Evolutionary conservation across 345 rosid species (phyloP).

Genomic region (Erucastrum elatum): DNA sequence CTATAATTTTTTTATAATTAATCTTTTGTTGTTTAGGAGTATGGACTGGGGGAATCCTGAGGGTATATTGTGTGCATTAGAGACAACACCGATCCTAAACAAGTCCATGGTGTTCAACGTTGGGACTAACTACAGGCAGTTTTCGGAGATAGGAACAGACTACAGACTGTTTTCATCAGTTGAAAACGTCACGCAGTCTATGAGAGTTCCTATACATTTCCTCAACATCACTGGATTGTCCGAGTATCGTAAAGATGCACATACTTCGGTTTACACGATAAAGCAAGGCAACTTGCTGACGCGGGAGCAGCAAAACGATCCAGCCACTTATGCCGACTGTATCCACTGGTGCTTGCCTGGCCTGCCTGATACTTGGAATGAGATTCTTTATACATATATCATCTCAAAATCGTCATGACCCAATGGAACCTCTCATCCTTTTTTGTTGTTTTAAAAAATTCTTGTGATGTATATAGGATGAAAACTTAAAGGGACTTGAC

Average conservation of each 20-base stretch:
- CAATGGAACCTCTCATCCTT: not conserved
- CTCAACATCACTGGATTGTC: constrained; percentile 67
- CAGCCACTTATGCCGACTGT: constrained; percentile 71
- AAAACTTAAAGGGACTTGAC: not conserved
- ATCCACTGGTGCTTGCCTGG: constrained; percentile 95
- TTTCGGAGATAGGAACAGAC: constrained; percentile 61
- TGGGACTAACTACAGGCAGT: not conserved
- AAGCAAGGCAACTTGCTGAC: constrained; percentile 68
- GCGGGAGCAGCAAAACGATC: constrained; percentile 60
- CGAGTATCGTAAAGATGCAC: constrained; percentile 83
- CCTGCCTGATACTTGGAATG: constrained; percentile 82
- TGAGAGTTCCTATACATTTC: constrained; percentile 54
- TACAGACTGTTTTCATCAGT: constrained; percentile 49
- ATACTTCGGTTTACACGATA: constrained; percentile 70
- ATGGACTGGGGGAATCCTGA: constrained; percentile 79
- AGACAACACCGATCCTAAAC: constrained; percentile 56
- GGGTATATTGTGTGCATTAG: constrained; percentile 72
- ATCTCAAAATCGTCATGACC: constrained; percentile 47
- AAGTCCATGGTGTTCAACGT: constrained; percentile 38
- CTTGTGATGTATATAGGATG: constrained; percentile 14
- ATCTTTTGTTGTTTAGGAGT: constrained; percentile 52
- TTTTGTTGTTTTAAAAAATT: not conserved
- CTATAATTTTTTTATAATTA: not conserved
- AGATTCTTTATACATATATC: constrained; percentile 61
- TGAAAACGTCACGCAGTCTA: constrained; percentile 49